Evolutionary conservation across 768 basidiomycete species (phyloP), one percentile per base, ranked within the genome.

Genomic region (Roridomyces roridus): DNA sequence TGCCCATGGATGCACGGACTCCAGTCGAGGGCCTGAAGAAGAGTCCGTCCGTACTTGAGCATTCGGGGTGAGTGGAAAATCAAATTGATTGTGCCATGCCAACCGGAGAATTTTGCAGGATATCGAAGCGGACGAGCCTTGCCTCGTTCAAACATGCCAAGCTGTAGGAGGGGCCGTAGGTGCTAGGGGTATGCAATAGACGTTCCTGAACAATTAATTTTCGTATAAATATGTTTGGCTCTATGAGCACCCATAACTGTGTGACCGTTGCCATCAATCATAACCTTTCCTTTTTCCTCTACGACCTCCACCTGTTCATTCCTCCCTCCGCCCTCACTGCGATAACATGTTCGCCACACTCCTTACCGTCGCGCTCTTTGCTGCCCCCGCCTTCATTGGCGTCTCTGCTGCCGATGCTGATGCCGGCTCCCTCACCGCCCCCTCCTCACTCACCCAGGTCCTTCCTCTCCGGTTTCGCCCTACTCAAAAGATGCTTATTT

Each of bases 311-410:
- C 31, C 31, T 34, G 10, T 48, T 57, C 57, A 60, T 65, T 63
- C 65, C 67, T 60, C 61, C 46, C 65, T 56, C 55, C 68, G 63
- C 61, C 69, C 62, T 54, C 59, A 52, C 58, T 67, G 62, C 57
- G 63, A 73, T 55, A 82, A 71, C 74, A 93, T 92, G 91, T 86
- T 86, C 82, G 76, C 84, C 77, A 89, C 91, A 75, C 74, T 92
- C 89, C 47, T 91, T 90, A 80, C 82, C 57, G 69, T 84, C 75
- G 79, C 88, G 67, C 83, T 92, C 86, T 74, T 91, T 77, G 72
- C 81, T 67, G 68, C 77, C 63, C 75, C 86, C 70, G 80, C 80
- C 70, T 64, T 84, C 67, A 77, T 68, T 60, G 75, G 75, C 67
- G 85, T 77, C 51, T 63, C 81, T 50, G 86, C 89, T 50, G 86